A percentile compares a stretch with the other conserved stretches of the same genome.
Evolutionary conservation across 2,329 filamentous ascomycete species (phyloP).

Genomic region (Tolypocladium inflatum): DNA sequence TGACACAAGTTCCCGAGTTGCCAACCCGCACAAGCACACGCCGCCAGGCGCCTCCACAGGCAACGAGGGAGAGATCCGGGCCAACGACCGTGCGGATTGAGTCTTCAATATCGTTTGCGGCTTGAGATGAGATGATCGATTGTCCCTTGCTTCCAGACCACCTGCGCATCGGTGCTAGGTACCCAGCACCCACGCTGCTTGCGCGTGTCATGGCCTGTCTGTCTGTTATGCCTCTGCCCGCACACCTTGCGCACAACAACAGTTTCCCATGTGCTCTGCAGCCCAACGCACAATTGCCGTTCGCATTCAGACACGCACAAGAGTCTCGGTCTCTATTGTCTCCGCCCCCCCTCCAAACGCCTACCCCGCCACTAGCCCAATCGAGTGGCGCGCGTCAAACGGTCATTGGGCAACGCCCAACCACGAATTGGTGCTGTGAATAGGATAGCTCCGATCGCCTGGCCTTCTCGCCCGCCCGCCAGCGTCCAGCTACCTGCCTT

Average conservation of each 20-base stretch:
- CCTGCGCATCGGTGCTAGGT: neutral
- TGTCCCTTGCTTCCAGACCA: conserved; percentile 2
- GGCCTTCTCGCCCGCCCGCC: neutral
- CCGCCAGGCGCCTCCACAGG: neutral
- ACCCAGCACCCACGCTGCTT: neutral
- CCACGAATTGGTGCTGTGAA: neutral
- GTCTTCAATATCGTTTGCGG: conserved; percentile 1
- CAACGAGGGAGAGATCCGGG: neutral
- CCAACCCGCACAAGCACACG: neutral
- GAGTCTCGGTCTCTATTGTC: conserved; percentile 6
- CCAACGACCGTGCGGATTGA: neutral
- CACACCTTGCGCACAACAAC: neutral
- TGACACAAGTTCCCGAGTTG: neutral
- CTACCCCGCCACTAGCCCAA: conserved; percentile 5
- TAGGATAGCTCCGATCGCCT: neutral
- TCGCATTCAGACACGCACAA: neutral
- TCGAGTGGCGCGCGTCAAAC: neutral
- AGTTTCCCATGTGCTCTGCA: neutral
- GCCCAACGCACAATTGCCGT: conserved; percentile 1
- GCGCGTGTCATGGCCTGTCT: neutral
- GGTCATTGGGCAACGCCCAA: neutral
- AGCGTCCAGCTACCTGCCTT: neutral
- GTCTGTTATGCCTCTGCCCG: neutral
- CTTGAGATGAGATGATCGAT: conserved; percentile 3
- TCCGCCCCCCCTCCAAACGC: neutral